These are phyloP conservation scores for Alternaria sp. DNA, from an alignment of 2,329 filamentous ascomycete genomes.

Conservation along the genomic window DNA sequence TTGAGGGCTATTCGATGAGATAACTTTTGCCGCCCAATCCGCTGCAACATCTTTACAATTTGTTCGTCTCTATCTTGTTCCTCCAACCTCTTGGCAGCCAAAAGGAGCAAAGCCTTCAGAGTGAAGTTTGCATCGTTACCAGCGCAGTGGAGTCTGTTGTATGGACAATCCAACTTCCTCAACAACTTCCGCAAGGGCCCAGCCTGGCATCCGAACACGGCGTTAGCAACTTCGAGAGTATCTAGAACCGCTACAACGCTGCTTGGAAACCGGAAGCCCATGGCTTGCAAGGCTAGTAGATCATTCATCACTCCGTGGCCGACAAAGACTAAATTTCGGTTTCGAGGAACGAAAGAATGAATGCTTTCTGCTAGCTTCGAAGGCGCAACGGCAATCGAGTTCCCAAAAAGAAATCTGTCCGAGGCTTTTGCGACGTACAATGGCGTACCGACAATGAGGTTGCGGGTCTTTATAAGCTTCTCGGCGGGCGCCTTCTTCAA, in stretches of 20 bases:
- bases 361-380: background rate
- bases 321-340: background rate
- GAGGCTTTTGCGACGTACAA: background rate
- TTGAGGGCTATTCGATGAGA: background rate
- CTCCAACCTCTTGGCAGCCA: background rate
- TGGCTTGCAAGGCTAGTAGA: background rate
- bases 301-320: background rate
- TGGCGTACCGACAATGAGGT: background rate
- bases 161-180: background rate
- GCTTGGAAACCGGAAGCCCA: background rate
- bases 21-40: background rate
- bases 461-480: background rate
- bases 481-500: background rate
- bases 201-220: background rate
- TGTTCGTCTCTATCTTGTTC: background rate
- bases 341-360: background rate
- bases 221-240: background rate
- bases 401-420: background rate
- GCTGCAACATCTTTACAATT: background rate
- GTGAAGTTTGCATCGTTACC: background rate
- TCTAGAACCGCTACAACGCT: background rate
- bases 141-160: background rate
- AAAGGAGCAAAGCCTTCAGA: background rate
- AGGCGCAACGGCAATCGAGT: background rate
- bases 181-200: background rate